Percentiles rank a stretch among this genome's conserved stretches.
Evolutionary conservation across 164 flowering plant species (phyloP).

Genomic region (Annona squamosa): DNA sequence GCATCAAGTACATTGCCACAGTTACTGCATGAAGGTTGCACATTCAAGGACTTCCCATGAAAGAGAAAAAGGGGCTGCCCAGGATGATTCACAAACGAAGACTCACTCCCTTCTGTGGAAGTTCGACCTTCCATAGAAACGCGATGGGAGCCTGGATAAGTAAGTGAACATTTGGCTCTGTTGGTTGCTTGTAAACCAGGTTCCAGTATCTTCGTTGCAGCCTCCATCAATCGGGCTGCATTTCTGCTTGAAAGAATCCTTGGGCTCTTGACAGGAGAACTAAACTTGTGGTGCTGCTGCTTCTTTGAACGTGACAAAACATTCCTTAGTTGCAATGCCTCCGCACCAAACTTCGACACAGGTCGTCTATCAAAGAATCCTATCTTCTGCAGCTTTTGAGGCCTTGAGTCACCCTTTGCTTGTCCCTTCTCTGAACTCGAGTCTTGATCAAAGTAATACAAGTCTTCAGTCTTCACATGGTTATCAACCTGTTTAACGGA

Average conservation of each 20-base stretch:
- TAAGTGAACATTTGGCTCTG: constrained; percentile 46
- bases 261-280: constrained; percentile 65
- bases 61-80: constrained; percentile 15
- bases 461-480: constrained; percentile 5
- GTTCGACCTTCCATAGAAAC: constrained; percentile 18
- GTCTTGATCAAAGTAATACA: constrained; percentile 17
- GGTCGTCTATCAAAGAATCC: constrained; percentile 45
- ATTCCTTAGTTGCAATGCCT: constrained; percentile 58
- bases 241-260: constrained; percentile 41
- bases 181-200: constrained; percentile 74
- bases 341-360: constrained; percentile 56
- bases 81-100: constrained; percentile 8
- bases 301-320: constrained; percentile 53
- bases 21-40: constrained; percentile 43
- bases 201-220: constrained; percentile 77
- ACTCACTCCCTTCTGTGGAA: constrained; percentile 16
- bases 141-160: constrained; percentile 32
- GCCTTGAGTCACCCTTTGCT: constrained; percentile 48
- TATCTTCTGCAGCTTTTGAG: constrained; percentile 82
- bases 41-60: constrained; percentile 20
- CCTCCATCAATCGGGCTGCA: constrained; percentile 64
- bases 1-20: constrained; percentile 47
- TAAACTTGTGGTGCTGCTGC: constrained; percentile 52
- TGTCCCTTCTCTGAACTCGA: constrained; percentile 28
- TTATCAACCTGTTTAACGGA: constrained; percentile 3